Conservation (phyloP, 345 rosid genomes). For the Ailanthus altissimus region DNA sequence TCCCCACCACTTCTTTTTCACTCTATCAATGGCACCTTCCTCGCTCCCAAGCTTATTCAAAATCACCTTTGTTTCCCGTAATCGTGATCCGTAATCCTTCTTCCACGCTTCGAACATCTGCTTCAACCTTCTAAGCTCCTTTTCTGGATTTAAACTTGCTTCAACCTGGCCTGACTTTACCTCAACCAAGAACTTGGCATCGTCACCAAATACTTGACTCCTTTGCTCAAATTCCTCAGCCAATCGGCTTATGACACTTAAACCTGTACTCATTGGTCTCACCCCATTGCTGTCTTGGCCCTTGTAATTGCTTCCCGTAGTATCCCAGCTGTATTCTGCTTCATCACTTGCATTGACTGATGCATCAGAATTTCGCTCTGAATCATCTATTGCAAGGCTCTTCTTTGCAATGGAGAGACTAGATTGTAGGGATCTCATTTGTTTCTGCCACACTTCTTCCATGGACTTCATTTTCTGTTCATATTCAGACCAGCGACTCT, state of each 20-base stretch:
- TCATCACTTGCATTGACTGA: slow-evolving; percentile 83
- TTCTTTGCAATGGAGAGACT: slow-evolving; percentile 97
- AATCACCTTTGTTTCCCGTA: slow-evolving; percentile 83
- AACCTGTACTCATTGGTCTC: slow-evolving; percentile 82
- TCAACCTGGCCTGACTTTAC: slow-evolving; percentile 96
- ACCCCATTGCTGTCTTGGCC: slow-evolving; percentile 67
- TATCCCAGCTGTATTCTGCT: slow-evolving; percentile 59
- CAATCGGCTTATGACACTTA: slow-evolving; percentile 80
- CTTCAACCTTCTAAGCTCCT: slow-evolving; percentile 82
- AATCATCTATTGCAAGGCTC: slow-evolving; percentile 86
- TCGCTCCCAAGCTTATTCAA: slow-evolving; percentile 84
- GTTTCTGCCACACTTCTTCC: slow-evolving; percentile 99
- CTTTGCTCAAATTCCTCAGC: slow-evolving; percentile 98
- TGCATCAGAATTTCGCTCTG: slow-evolving; percentile 86
- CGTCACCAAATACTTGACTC: slow-evolving; percentile 93
- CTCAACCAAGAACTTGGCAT: slow-evolving; percentile 94
- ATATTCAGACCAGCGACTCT: slow-evolving; percentile 94
- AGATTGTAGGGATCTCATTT: slow-evolving; percentile 94
- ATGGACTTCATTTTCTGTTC: slow-evolving; percentile 97
- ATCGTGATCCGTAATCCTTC: slow-evolving; percentile 80
- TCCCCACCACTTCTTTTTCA: slow-evolving; percentile 96
- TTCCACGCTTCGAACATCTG: slow-evolving; percentile 98
- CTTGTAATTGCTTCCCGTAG: slow-evolving; percentile 56
- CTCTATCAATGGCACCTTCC: slow-evolving; percentile 66
- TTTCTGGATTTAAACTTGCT: slow-evolving; percentile 88